Evolutionary conservation across 306 rosid species (phyloP).

Genomic region (Pterocarpus macrocarpus): DNA sequence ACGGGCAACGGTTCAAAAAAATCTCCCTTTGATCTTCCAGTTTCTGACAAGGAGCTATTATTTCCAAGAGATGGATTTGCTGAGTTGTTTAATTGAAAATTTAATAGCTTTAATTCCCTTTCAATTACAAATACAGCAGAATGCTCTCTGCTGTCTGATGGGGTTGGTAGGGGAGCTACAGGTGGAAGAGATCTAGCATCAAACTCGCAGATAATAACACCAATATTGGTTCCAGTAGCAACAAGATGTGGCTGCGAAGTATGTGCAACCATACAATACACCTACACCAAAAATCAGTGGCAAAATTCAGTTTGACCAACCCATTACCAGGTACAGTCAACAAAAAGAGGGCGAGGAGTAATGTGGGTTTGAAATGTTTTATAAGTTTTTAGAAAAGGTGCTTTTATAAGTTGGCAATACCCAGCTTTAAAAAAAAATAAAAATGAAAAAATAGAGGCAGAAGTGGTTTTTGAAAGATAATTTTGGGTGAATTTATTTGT

Average conservation of each 20-base stretch:
- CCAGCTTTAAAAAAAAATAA: too few relatives aligned
- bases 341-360: slow-evolving; percentile 31
- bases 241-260: slow-evolving; percentile 96
- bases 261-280: slow-evolving; percentile 95
- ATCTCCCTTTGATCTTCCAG: slow-evolving; percentile 90
- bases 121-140: slow-evolving; percentile 91
- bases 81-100: slow-evolving; percentile 89
- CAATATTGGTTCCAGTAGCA: slow-evolving; percentile 97
- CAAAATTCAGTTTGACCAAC: slow-evolving; percentile 38
- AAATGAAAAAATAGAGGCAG: too few relatives aligned
- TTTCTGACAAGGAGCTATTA: slow-evolving; percentile 83
- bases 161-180: slow-evolving; percentile 89
- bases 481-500: too few relatives aligned
- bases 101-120: slow-evolving; percentile 88
- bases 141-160: slow-evolving; percentile 89
- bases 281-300: slow-evolving; percentile 65
- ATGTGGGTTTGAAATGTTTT: background rate
- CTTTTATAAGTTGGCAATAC: too few relatives aligned
- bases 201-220: slow-evolving; percentile 94
- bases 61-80: slow-evolving; percentile 97
- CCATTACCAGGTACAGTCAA: slow-evolving; percentile 39
- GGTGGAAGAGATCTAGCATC: slow-evolving; percentile 98
- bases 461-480: too few relatives aligned
- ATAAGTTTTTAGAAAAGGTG: too few relatives aligned
- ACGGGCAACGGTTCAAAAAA: slow-evolving; percentile 78